Percentiles rank a stretch among this genome's conserved stretches.
These are phyloP conservation scores for Phaeosphaeria sp. DNA, from an alignment of 2,329 filamentous ascomycete species.

Conservation along the genomic window DNA sequence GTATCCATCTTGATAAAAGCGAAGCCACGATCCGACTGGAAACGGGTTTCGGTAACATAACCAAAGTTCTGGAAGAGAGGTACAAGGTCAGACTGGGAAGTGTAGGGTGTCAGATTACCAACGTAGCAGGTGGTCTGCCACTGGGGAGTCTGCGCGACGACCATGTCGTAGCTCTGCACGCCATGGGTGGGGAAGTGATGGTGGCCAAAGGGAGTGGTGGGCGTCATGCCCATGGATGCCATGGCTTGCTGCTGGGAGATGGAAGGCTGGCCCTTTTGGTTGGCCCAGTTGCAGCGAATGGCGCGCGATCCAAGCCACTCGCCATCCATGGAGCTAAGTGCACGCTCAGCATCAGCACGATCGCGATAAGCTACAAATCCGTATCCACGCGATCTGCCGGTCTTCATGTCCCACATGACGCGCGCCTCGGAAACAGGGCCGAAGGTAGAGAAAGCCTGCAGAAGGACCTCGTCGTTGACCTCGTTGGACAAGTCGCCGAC, in stretches of 20 bases:
- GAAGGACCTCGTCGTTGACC: constrained; percentile 94
- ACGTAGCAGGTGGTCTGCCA: constrained; percentile 99
- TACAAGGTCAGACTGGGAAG: constrained; percentile 94
- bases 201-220: constrained; percentile 93
- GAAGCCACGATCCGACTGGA: constrained; percentile 97
- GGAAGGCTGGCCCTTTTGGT: constrained; percentile 99
- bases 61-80: constrained; percentile 99
- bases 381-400: constrained; percentile 93
- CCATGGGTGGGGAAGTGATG: constrained; percentile 98
- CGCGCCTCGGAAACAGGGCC: constrained; percentile 95
- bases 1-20: constrained; percentile 99
- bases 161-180: constrained; percentile 96
- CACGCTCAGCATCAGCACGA: constrained; percentile 91
- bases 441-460: constrained; percentile 94
- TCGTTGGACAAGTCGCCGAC: constrained; percentile 98
- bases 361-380: constrained; percentile 98
- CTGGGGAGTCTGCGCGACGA: constrained; percentile 89
- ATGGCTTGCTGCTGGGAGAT: constrained; percentile 98
- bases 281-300: constrained; percentile 99
- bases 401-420: constrained; percentile 99
- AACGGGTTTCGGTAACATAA: constrained; percentile 94
- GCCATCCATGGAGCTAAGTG: constrained; percentile 95
- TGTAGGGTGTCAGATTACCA: constrained; percentile 96
- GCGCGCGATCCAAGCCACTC: constrained; percentile 98
- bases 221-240: constrained; percentile 97